Evolutionary conservation across 768 basidiomycete species (phyloP).

Genomic region (Brasilioporus rufonigricans): DNA sequence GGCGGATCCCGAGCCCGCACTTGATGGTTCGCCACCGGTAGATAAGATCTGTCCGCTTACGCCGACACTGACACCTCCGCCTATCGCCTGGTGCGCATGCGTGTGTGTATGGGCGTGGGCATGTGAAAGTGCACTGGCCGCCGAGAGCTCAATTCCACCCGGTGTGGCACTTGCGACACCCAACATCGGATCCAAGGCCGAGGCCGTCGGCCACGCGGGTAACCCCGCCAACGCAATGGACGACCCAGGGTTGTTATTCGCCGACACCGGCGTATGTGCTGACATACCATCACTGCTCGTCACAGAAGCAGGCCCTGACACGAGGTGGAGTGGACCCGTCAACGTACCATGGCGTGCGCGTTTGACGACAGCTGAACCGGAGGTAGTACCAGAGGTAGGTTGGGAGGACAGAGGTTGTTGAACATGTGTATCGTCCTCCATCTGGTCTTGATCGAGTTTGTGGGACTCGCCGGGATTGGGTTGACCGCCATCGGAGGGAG

Average conservation of each 20-base stretch:
- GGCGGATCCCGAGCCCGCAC: conserved; percentile 6
- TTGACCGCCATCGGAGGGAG: conserved; percentile 16
- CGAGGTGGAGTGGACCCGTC: conserved; percentile 17
- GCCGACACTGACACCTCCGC: conserved; percentile 3
- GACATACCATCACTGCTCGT: conserved; percentile 18
- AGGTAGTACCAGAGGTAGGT: not conserved
- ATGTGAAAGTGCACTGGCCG: conserved; percentile 9
- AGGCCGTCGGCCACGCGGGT: conserved; percentile 33
- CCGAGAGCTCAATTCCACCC: conserved; percentile 31
- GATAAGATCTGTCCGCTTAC: conserved; percentile 22
- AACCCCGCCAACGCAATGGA: conserved; percentile 28
- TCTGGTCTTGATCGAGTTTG: conserved; percentile 28
- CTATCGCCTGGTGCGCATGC: conserved; percentile 15
- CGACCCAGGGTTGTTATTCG: conserved; percentile 9
- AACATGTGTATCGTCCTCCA: conserved; percentile 20
- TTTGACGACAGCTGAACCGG: conserved; percentile 15
- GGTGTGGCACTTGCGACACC: conserved; percentile 32
- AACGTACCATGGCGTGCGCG: conserved; percentile 31
- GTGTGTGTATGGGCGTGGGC: conserved; percentile 5
- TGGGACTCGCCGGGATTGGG: conserved; percentile 12
- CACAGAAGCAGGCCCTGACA: conserved; percentile 18
- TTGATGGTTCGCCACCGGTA: conserved; percentile 11
- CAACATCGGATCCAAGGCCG: conserved; percentile 31
- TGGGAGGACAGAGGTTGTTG: conserved; percentile 17
- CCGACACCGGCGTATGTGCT: conserved; percentile 17